Base-by-base conservation (phyloP, 129 eudicot species). In the Dittrichia graveolens region DNA sequence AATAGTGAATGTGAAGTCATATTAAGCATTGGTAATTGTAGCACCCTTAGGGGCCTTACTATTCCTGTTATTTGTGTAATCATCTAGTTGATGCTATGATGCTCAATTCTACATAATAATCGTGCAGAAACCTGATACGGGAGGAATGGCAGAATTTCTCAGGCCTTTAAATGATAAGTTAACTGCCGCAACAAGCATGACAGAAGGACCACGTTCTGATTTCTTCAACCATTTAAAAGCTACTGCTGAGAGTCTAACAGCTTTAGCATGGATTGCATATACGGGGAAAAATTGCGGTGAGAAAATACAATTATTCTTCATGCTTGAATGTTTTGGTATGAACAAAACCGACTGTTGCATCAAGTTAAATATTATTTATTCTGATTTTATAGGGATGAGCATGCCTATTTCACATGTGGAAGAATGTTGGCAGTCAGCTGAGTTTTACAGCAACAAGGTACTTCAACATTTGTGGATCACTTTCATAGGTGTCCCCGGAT, bases 351-450 rank as follows among this genome's bases (percentile, higher is more conserved):
- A 8, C 60, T 42, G 16, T 44, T 50, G 38, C 74, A 52, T 80
- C 16, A 66, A 75, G 52, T 39, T 57, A 14, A 50, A 61, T 15
- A 38, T 19, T 61, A 37, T 66, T 44, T 60, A 3, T 61, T 79
- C 55, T 24, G 61, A 14, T 57, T 48, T 68, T 66, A 56, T 4
- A 94, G 99, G 99, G 77, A 87, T 94, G 99, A 90, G 91, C 89
- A 84, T 94, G 92, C 99, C 99, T 62, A 90, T 84, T 72, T 83
- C 85, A 45, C 97, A 94, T 61, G 99, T 94, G 69, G 99, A 94
- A 85, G 99, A 94, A 78, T 88, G 95, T 74, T 94, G 99, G 99
- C 97, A 94, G 75, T 84, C 86, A 83, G 97, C 99, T 42, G 97
- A 94, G 74, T 94, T 94, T 77, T 94, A 94, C 72, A 85, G 78